These are phyloP conservation scores for Aaosphaeria arxii DNA, from an alignment of 2,329 filamentous ascomycete species.

Conservation along the genomic window DNA sequence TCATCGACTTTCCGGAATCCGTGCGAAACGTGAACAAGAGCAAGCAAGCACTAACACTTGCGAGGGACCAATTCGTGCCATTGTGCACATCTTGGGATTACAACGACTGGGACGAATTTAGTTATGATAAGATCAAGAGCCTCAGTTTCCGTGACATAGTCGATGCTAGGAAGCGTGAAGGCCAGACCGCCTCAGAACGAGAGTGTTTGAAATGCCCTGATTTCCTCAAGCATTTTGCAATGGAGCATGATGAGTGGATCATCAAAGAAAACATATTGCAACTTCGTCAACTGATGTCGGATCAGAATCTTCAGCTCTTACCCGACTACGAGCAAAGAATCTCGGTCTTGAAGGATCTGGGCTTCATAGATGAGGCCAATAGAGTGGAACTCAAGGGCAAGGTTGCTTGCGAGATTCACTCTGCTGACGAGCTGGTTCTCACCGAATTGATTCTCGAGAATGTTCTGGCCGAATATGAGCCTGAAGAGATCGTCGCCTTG, in stretches of 20 bases:
- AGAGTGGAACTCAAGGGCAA: constrained; percentile 96
- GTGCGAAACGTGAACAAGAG: constrained; percentile 44
- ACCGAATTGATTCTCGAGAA: constrained; percentile 97
- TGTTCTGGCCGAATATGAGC: constrained; percentile 89
- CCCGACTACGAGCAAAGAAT: constrained; percentile 97
- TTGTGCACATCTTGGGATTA: constrained; percentile 73
- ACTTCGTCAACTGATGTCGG: constrained; percentile 84
- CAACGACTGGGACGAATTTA: constrained; percentile 77
- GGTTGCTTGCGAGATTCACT: constrained; percentile 97
- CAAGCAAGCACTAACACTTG: constrained; percentile 56
- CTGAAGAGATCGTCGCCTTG: constrained; percentile 92
- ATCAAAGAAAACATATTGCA: constrained; percentile 91
- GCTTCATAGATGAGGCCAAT: constrained; percentile 82
- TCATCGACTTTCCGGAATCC: constrained; percentile 51
- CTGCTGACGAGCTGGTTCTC: constrained; percentile 90
- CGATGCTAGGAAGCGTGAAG: constrained; percentile 65
- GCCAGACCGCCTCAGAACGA: constrained; percentile 60
- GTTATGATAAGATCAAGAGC: constrained; percentile 78
- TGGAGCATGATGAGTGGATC: constrained; percentile 95
- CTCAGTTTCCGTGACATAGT: constrained; percentile 77
- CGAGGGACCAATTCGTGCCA: constrained; percentile 65
- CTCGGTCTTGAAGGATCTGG: constrained; percentile 83
- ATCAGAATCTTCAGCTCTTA: constrained; percentile 92
- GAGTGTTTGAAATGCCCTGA: constrained; percentile 68
- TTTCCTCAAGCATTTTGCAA: constrained; percentile 90